Evolutionary conservation across 805 yeast species (phyloP).

Genomic region (Cyberlindnera misumaiensis): DNA sequence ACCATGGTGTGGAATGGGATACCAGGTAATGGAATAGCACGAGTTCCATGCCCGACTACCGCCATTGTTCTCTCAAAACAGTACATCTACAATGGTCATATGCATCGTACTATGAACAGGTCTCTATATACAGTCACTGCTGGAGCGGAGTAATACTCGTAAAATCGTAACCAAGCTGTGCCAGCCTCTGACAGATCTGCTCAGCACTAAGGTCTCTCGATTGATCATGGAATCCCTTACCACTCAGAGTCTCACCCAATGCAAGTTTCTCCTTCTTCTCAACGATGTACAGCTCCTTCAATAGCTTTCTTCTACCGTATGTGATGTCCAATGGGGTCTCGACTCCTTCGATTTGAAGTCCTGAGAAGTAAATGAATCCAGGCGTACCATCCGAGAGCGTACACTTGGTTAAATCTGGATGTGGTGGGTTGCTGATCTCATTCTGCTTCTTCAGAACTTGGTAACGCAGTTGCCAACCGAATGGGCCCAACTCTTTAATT

Average conservation of each 20-base stretch:
- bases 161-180: constrained; percentile 29
- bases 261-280: constrained; percentile 38
- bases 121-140: constrained; percentile 1
- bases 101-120: constrained; percentile 9
- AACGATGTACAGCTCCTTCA: constrained; percentile 46
- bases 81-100: constrained; percentile 1
- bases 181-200: constrained; percentile 45
- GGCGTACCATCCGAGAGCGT: constrained; percentile 25
- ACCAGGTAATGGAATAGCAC: no score
- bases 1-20: neutral
- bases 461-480: constrained; percentile 87
- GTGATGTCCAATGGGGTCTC: constrained; percentile 39
- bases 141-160: constrained; percentile 18
- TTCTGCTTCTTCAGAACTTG: constrained; percentile 47
- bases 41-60: no score
- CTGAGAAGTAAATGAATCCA: constrained; percentile 43
- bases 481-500: constrained; percentile 84
- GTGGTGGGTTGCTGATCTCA: constrained; percentile 34
- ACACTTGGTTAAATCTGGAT: constrained; percentile 29
- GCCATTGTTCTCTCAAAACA: no score
- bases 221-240: constrained; percentile 37
- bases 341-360: constrained; percentile 29
- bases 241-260: constrained; percentile 37
- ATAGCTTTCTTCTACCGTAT: constrained; percentile 60
- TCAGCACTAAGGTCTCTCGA: constrained; percentile 38